Conservation (phyloP, 2,329 filamentous ascomycete genomes). For the Neonectria hederae region DNA sequence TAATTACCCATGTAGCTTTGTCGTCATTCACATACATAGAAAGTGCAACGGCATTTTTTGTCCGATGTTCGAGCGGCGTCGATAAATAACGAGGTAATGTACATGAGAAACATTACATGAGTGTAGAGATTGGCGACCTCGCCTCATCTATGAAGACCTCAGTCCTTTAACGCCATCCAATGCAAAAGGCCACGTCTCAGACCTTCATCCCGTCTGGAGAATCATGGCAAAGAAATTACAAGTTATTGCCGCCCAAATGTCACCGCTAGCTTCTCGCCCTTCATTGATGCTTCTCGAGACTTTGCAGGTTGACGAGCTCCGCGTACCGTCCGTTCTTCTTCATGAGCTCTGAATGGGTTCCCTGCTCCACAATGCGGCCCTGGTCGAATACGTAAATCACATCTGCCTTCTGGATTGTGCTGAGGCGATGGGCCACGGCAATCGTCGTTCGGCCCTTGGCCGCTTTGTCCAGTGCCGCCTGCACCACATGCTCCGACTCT, state of each 20-base stretch:
- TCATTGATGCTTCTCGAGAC: constrained; percentile 67
- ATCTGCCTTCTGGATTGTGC: constrained; percentile 94
- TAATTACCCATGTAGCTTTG: background rate
- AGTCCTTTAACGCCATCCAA: background rate
- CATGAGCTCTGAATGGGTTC: constrained; percentile 80
- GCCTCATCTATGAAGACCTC: background rate
- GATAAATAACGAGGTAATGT: background rate
- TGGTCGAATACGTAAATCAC: constrained; percentile 97
- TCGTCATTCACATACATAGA: background rate
- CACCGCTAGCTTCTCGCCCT: background rate
- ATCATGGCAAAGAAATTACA: background rate
- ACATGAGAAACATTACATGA: background rate
- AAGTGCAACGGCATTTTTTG: background rate
- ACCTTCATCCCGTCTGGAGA: background rate
- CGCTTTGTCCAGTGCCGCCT: constrained; percentile 82
- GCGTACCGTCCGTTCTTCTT: constrained; percentile 76
- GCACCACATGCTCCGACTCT: constrained; percentile 81
- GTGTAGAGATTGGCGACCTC: constrained; percentile 2
- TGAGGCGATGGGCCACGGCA: constrained; percentile 90
- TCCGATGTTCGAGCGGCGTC: background rate
- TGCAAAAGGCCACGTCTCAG: background rate
- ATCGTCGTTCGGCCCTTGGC: constrained; percentile 90
- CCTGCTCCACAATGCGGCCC: constrained; percentile 84
- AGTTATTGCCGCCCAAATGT: background rate
- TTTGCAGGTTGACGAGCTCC: constrained; percentile 83